Conservation (phyloP, 208 protist genomes). For the Wallacemonas sp. region DNA sequence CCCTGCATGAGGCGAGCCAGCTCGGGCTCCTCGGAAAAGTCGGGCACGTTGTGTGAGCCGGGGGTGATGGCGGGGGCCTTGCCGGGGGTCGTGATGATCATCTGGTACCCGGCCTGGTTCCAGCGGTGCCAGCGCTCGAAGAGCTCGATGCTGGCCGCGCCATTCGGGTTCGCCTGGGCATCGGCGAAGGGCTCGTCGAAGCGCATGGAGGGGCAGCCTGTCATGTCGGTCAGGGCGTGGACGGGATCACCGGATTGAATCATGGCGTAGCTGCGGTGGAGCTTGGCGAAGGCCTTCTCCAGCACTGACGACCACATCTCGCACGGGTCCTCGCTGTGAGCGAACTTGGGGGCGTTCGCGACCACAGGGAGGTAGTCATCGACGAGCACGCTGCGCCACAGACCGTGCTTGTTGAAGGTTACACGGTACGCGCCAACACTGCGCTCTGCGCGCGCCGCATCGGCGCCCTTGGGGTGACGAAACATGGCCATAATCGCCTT, state of each 20-base stretch:
- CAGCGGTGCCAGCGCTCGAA: conserved; percentile 42
- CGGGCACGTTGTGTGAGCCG: conserved; percentile 34
- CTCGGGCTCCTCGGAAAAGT: conserved; percentile 63
- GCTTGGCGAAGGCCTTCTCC: conserved; percentile 92
- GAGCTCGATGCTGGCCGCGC: conserved; percentile 30
- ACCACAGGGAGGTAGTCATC: conserved; percentile 87
- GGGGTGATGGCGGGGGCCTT: conserved; percentile 65
- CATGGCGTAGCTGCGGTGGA: conserved; percentile 80
- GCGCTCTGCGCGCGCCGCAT: conserved; percentile 46
- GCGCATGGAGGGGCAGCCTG: conserved; percentile 67
- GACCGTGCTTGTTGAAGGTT: conserved; percentile 87
- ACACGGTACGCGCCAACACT: conserved; percentile 82
- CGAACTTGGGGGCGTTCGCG: conserved; percentile 47
- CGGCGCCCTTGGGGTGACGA: conserved; percentile 58
- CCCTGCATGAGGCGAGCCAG: conserved; percentile 38
- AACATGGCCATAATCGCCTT: conserved; percentile 64
- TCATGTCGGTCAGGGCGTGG: conserved; percentile 86
- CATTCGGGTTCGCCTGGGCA: conserved; percentile 18
- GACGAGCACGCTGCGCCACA: conserved; percentile 84
- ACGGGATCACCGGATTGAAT: conserved; percentile 87
- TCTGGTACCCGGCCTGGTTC: conserved; percentile 47
- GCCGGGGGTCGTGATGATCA: conserved; percentile 75
- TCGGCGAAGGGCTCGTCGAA: conserved; percentile 68
- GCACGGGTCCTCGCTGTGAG: conserved; percentile 60
- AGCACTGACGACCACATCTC: conserved; percentile 89